Evolutionary conservation across 805 yeast species (phyloP).

Genomic region (Blastobotrys terrestris): DNA sequence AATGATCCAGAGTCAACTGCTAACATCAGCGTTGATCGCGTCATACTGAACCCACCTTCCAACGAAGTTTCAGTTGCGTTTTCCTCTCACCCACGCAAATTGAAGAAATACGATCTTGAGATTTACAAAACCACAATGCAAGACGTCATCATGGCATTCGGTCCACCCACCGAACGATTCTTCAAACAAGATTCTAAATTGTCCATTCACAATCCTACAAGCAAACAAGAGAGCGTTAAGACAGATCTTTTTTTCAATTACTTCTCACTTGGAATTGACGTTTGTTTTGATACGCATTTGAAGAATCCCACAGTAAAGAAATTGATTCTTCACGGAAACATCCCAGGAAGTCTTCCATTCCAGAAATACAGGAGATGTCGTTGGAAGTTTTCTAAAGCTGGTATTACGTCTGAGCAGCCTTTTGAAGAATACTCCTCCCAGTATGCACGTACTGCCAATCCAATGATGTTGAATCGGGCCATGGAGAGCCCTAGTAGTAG

Average conservation of each 20-base stretch:
- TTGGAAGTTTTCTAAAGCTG: constrained; percentile 33
- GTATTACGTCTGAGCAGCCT: constrained; percentile 8
- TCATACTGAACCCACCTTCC: constrained; percentile 7
- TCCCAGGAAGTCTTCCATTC: constrained; percentile 48
- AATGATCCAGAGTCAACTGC: constrained; percentile 5
- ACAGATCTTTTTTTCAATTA: constrained; percentile 37
- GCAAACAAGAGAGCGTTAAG: constrained; percentile 11
- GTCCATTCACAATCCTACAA: constrained; percentile 36
- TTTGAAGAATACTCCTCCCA: constrained; percentile 7
- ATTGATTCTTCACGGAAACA: constrained; percentile 48
- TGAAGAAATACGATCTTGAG: constrained; percentile 5
- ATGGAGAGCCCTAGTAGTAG: constrained; percentile 26
- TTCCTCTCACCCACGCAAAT: constrained; percentile 7
- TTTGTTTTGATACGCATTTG: constrained; percentile 39
- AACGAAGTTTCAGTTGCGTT: constrained; percentile 6
- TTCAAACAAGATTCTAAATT: constrained; percentile 41
- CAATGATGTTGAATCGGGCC: constrained; percentile 23
- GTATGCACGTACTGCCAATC: constrained; percentile 5
- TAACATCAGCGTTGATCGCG: constrained; percentile 5
- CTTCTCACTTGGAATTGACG: constrained; percentile 48
- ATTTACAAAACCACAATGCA: constrained; percentile 46
- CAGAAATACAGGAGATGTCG: constrained; percentile 48
- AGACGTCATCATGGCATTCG: constrained; percentile 41
- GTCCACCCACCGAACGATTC: constrained; percentile 52
- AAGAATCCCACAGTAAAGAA: constrained; percentile 38